Evolutionary conservation across 371 early-diverging fungal species (phyloP).

Genomic region (Apophysomyces trapeziformis): DNA sequence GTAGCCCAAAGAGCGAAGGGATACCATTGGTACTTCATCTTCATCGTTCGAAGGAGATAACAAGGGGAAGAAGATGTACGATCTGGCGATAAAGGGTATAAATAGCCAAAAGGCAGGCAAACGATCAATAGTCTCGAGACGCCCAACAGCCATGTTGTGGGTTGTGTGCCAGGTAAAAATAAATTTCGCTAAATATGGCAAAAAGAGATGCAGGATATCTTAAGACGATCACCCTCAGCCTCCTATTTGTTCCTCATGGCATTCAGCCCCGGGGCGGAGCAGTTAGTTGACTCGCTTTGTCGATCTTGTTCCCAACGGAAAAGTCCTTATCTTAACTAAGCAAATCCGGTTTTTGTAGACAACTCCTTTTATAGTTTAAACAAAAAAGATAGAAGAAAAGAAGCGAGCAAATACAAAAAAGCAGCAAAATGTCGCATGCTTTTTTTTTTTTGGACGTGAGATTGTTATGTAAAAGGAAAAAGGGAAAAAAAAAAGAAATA

Average conservation of each 20-base stretch:
- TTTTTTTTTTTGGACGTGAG: neutral
- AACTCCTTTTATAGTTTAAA: constrained; percentile 2
- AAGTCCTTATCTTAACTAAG: neutral
- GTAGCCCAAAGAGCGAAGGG: constrained; percentile 6
- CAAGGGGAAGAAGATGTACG: neutral
- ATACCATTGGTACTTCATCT: neutral
- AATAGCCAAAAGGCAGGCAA: neutral
- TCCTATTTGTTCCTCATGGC: constrained; percentile 2
- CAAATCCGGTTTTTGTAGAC: neutral
- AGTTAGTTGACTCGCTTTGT: neutral
- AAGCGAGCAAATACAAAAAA: constrained; percentile 3
- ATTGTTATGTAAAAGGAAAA: neutral
- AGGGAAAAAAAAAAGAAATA: neutral
- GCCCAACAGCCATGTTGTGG: neutral
- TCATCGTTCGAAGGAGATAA: constrained; percentile 1
- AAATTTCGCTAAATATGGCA: neutral
- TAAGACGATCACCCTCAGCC: constrained; percentile 2
- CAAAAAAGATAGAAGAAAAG: neutral
- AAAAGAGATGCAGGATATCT: constrained; percentile 5
- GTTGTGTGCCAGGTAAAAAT: constrained; percentile 6
- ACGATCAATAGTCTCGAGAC: neutral
- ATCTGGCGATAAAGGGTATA: constrained; percentile 8
- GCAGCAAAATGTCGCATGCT: neutral
- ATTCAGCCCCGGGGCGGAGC: no score
- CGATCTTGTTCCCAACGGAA: neutral